phyloP scores from a whole-genome alignment of 176 grass and related monocot genomes.

The Guadua angustifolia region DNA sequence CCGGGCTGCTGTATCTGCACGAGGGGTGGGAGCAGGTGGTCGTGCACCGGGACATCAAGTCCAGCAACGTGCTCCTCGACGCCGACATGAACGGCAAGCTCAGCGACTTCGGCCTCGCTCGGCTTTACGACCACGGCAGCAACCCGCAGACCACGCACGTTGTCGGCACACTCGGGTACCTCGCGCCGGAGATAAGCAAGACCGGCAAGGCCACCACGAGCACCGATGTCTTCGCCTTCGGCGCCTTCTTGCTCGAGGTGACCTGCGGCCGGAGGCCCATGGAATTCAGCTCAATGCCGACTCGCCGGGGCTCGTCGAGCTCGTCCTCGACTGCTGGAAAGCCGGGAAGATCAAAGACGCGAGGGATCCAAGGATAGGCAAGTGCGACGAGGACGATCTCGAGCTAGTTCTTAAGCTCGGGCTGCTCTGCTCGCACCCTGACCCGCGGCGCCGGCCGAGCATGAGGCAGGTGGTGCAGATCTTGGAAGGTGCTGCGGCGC shows the following conservation, averaged over 20 bases:
- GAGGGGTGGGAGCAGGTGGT: slow-evolving; percentile 92
- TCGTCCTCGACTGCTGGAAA: slow-evolving; percentile 70
- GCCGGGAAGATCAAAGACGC: slow-evolving; percentile 45
- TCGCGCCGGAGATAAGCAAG: slow-evolving; percentile 80
- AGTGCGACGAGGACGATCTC: slow-evolving; percentile 54
- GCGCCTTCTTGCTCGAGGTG: slow-evolving; percentile 67
- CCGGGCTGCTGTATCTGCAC: slow-evolving; percentile 78
- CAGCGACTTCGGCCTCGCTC: slow-evolving; percentile 85
- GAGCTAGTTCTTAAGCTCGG: slow-evolving; percentile 74
- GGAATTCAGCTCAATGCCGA: slow-evolving; percentile 27
- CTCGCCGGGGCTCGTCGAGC: slow-evolving; percentile 58
- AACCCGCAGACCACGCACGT: slow-evolving; percentile 57
- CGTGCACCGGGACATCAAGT: slow-evolving; percentile 89
- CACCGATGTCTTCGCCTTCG: slow-evolving; percentile 78
- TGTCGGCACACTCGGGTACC: slow-evolving; percentile 69
- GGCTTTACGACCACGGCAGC: slow-evolving; percentile 66
- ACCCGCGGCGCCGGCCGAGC: slow-evolving; percentile 49
- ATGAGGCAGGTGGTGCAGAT: slow-evolving; percentile 77
- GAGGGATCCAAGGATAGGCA: slow-evolving; percentile 51
- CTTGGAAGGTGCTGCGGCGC: slow-evolving; percentile 44
- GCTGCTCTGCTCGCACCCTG: slow-evolving; percentile 75
- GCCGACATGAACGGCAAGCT: slow-evolving; percentile 70
- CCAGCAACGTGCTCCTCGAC: slow-evolving; percentile 85
- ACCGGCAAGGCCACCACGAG: slow-evolving; percentile 72
- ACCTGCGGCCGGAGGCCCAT: slow-evolving; percentile 60